Evolutionary conservation across 345 rosid species (phyloP).

Genomic region (Microthlaspi erraticum): DNA sequence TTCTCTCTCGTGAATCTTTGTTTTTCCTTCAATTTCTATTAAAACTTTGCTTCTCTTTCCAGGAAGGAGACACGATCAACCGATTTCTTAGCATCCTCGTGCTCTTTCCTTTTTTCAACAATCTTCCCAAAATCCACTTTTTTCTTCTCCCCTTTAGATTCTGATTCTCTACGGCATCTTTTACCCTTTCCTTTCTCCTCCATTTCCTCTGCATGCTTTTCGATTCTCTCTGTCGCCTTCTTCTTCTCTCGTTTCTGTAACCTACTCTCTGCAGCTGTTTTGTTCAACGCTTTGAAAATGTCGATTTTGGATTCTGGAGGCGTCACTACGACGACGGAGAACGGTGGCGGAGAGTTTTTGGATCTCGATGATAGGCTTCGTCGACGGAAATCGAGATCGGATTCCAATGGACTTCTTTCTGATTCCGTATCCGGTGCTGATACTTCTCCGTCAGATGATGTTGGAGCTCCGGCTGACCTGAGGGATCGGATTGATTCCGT

Average conservation of each 20-base stretch:
- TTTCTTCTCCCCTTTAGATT: conserved; percentile 28
- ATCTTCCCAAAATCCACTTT: conserved; percentile 3
- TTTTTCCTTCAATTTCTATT: background rate
- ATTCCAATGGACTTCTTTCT: conserved; percentile 30
- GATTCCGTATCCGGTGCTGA: conserved; percentile 30
- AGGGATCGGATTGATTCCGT: conserved; percentile 44
- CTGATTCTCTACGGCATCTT: conserved; percentile 17
- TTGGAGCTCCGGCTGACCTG: conserved; percentile 32
- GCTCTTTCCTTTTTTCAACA: background rate
- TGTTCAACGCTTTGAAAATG: conserved; percentile 40
- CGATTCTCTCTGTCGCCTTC: background rate
- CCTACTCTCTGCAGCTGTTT: background rate
- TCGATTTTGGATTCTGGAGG: conserved; percentile 48
- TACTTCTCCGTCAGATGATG: conserved; percentile 24
- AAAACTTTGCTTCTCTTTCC: conserved; percentile 37
- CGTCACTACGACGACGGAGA: conserved; percentile 23
- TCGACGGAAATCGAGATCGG: conserved; percentile 48
- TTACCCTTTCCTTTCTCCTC: background rate
- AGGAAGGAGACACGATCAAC: conserved; percentile 20
- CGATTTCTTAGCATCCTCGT: conserved; percentile 20
- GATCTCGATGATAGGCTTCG: conserved; percentile 55
- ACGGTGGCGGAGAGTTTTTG: conserved; percentile 49
- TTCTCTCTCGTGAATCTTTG: conserved; percentile 42
- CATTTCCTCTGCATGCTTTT: conserved; percentile 37
- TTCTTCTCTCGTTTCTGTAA: background rate